phyloP scores from a whole-genome alignment of 129 eudicot species.

The Artemisia tridentata region DNA sequence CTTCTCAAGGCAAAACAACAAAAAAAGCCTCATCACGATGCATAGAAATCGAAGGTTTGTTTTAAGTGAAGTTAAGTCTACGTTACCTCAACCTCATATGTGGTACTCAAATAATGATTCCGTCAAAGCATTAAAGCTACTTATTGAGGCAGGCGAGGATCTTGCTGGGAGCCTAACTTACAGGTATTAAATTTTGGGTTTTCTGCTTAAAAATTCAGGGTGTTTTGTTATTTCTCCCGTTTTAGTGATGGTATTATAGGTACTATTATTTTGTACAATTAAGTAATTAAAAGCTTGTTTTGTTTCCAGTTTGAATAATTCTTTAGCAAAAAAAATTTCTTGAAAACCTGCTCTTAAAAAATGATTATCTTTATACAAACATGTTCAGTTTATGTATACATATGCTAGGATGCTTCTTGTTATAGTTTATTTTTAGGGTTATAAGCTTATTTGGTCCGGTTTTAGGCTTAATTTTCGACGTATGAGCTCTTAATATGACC shows the following conservation, averaged over 20 bases:
- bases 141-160: conserved; percentile 69
- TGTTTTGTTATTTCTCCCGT: too few species aligned
- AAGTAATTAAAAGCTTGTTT: too few species aligned
- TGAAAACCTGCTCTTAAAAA: too few species aligned
- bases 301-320: too few species aligned
- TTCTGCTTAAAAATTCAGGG: not conserved
- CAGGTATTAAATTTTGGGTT: conserved; percentile 43
- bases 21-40: conserved; percentile 23
- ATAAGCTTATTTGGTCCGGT: not conserved
- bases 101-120: conserved; percentile 78
- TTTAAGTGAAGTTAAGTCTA: conserved; percentile 43
- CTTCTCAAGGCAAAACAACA: conserved; percentile 23
- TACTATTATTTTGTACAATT: too few species aligned
- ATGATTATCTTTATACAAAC: too few species aligned
- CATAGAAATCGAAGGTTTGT: conserved; percentile 42
- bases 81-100: conserved; percentile 72
- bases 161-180: conserved; percentile 75
- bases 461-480: too few species aligned
- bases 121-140: conserved; percentile 59
- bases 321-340: too few species aligned
- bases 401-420: not conserved
- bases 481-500: too few species aligned
- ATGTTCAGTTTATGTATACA: not conserved
- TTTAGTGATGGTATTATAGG: too few species aligned
- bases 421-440: not conserved